phyloP scores from a whole-genome alignment of 495 filamentous ascomycete species.

The Parmelia sp. region DNA sequence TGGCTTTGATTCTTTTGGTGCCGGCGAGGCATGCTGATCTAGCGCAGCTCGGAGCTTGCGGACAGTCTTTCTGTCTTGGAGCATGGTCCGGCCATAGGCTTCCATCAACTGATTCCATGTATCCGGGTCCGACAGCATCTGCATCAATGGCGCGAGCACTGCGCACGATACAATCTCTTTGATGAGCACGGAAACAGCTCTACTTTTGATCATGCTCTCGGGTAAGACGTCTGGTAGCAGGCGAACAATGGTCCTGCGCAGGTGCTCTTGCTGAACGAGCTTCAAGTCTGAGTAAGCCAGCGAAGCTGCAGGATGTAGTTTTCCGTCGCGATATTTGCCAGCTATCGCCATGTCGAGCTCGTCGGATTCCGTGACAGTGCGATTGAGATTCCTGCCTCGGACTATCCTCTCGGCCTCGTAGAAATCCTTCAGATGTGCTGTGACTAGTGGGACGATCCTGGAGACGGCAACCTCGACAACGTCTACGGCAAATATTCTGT shows the following conservation, averaged over 20 bases:
- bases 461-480: constrained; percentile 73
- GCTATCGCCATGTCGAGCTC: constrained; percentile 93
- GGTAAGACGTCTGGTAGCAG: constrained; percentile 75
- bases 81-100: constrained; percentile 74
- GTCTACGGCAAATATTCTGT: constrained; percentile 65
- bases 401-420: constrained; percentile 84
- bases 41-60: constrained; percentile 88
- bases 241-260: constrained; percentile 61
- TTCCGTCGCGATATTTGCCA: constrained; percentile 81
- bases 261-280: constrained; percentile 75
- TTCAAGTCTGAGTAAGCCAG: constrained; percentile 76
- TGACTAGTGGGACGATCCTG: constrained; percentile 79
- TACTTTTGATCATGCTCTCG: constrained; percentile 63
- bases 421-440: constrained; percentile 85
- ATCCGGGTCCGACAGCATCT: constrained; percentile 78
- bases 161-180: constrained; percentile 78
- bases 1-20: constrained; percentile 57
- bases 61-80: constrained; percentile 94
- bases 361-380: constrained; percentile 90
- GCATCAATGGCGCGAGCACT: constrained; percentile 63
- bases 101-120: constrained; percentile 96
- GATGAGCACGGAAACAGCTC: constrained; percentile 70
- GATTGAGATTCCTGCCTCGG: constrained; percentile 76
- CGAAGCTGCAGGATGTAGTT: constrained; percentile 82
- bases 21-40: constrained; percentile 88